Base-by-base conservation (phyloP, 2,329 filamentous ascomycete species). In the Parastagonospora nodorum region DNA sequence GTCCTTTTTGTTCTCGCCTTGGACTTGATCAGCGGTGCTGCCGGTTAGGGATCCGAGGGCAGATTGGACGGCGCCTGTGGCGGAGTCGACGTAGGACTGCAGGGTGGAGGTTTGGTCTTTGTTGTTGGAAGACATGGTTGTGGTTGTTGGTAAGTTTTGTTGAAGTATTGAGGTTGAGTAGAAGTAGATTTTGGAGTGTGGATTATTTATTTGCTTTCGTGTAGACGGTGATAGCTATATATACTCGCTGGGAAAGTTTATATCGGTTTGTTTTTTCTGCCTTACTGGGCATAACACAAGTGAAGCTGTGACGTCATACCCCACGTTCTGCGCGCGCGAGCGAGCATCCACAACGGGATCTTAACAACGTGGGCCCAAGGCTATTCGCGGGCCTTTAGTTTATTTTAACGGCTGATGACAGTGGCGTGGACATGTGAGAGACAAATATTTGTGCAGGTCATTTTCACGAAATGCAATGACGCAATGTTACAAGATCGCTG, bases 31-130 rank as follows among this genome's bases (percentile, higher is more conserved):
- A 54, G 80, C 79, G 2, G 81, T 80, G 78, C 77, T 90, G 64
- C 91, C 92, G 8, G 89, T 92, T 48, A 96, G 54, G 55, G 79
- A 82, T 58, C 90, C 90, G 42, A 94, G 64, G 42, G 82, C 85
- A 55, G 82, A 88, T 76, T 96, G 90, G 45, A 87, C 83, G 47
- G 86, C 80, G 61, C 89, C 90, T 32, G 85, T 82, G 66, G 88
- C 89, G 11, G 83, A 83, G 81, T 92, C 71, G 42, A 74, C 57
- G 56, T 71, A 65, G 50, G 89, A 88, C 81, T 93, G 84, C 68
- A 92, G 82, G 58, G 92, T 94, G 57, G 90, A 95, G 61, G 88
- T 83, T 45, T 81, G 71, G 58, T 71, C 62, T 42, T 68, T 68
- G 70, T 80, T 79, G 77, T 80, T 78, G 76, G 80, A 76, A 68